Evolutionary conservation across 306 rosid species (phyloP).

Genomic region (Prunus dulcis): DNA sequence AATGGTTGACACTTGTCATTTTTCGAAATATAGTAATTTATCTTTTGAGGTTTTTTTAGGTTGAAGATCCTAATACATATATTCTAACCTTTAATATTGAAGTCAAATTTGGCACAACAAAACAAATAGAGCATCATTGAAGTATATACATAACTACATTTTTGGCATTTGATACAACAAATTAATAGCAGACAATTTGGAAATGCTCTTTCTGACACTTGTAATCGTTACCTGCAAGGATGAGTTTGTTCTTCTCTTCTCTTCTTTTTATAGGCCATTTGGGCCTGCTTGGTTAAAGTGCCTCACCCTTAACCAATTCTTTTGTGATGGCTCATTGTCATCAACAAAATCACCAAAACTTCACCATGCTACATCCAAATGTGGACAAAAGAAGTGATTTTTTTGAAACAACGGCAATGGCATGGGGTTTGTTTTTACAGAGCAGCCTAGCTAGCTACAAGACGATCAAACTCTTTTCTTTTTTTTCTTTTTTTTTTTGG

Average conservation of each 20-base stretch:
- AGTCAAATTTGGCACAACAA: too few species aligned
- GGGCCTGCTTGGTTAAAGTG: not conserved
- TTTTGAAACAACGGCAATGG: not conserved
- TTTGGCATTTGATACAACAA: too few species aligned
- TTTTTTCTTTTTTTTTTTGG: too few species aligned
- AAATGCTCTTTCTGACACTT: too few species aligned
- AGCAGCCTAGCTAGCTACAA: constrained; percentile 7
- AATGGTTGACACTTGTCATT: too few species aligned
- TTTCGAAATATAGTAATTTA: too few species aligned
- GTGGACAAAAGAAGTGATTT: not conserved
- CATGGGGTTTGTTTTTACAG: not conserved
- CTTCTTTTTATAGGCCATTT: not conserved
- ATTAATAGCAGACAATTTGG: too few species aligned
- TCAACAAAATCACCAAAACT: not conserved
- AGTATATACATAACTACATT: too few species aligned
- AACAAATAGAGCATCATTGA: too few species aligned
- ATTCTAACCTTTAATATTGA: too few species aligned
- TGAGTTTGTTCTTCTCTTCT: not conserved
- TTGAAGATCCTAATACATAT: too few species aligned
- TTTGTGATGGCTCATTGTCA: not conserved
- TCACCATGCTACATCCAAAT: not conserved
- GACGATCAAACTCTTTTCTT: not conserved
- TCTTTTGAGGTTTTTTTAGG: too few species aligned
- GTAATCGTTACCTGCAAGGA: not conserved
- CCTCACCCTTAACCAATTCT: not conserved